A percentile compares a stretch with the other conserved stretches of the same genome.
phyloP scores from a whole-genome alignment of 2,329 filamentous ascomycete genomes.

The Malbranchea cinnamomea region DNA sequence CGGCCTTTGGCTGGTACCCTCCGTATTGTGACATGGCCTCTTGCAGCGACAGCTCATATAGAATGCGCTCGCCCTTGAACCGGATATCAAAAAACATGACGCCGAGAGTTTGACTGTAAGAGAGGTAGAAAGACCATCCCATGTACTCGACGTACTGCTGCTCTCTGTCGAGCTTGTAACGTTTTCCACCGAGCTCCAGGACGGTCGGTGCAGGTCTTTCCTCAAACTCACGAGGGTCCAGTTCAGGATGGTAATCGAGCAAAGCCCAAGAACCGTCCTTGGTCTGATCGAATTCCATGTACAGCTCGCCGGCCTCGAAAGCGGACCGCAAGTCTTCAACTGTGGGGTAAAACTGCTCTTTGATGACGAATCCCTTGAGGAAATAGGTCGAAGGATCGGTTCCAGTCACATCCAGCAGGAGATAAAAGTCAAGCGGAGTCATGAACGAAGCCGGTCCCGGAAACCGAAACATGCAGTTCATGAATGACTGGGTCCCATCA shows the following conservation, averaged over 20 bases:
- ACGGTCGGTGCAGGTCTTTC: constrained; percentile 15
- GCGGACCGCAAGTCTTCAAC: constrained; percentile 22
- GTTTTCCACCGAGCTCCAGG: constrained; percentile 25
- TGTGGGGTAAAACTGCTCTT: constrained; percentile 24
- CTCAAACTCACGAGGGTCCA: constrained; percentile 6
- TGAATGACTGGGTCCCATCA: constrained; percentile 27
- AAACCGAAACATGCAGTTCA: constrained; percentile 30
- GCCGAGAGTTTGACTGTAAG: constrained; percentile 30
- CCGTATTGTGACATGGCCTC: constrained; percentile 38
- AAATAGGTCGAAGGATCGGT: constrained; percentile 30
- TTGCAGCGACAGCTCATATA: constrained; percentile 40
- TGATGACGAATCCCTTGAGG: constrained; percentile 31
- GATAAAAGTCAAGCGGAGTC: constrained; percentile 32
- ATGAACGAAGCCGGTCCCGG: constrained; percentile 27
- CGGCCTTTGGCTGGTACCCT: constrained; percentile 1
- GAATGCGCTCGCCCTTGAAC: constrained; percentile 35
- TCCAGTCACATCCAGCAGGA: constrained; percentile 30
- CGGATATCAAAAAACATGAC: constrained; percentile 36
- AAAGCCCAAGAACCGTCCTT: constrained; percentile 13
- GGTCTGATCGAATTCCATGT: constrained; percentile 21
- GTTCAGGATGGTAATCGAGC: constrained; percentile 6
- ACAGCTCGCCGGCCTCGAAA: constrained; percentile 25
- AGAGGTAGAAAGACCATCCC: constrained; percentile 39
- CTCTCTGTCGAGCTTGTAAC: constrained; percentile 28
- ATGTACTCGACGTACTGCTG: constrained; percentile 38